phyloP scores from a whole-genome alignment of 441 rosid genomes.

The Corymbia calophylla region DNA sequence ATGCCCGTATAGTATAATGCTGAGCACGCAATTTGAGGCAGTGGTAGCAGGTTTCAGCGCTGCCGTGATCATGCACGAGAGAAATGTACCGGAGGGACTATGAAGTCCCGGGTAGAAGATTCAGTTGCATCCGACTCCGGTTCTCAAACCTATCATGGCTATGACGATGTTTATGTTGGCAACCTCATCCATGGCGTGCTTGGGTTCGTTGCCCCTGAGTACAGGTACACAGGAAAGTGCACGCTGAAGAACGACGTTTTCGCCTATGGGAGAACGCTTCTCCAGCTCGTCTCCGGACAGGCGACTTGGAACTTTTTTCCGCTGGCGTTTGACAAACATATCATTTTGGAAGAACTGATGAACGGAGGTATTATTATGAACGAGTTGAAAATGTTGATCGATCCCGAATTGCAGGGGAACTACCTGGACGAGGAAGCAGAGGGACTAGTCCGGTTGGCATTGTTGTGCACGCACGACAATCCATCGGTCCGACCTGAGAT shows the following conservation, averaged over 20 bases:
- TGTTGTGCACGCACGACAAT: background rate
- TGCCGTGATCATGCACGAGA: background rate
- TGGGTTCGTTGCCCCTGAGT: background rate
- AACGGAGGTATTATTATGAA: background rate
- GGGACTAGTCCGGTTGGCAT: background rate
- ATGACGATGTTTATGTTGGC: background rate
- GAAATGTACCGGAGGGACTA: background rate
- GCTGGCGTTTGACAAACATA: background rate
- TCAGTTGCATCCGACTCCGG: background rate
- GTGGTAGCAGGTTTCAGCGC: rapidly evolving
- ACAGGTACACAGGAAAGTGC: background rate
- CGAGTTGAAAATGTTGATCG: background rate
- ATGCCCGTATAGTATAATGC: background rate
- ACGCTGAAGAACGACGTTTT: background rate
- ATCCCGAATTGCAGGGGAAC: background rate
- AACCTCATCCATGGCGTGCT: background rate
- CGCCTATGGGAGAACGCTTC: background rate
- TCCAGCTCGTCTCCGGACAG: background rate
- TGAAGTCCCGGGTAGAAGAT: background rate
- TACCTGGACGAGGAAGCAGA: background rate
- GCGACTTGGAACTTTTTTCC: background rate
- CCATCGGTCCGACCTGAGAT: background rate
- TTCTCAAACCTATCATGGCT: background rate
- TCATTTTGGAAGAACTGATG: background rate
- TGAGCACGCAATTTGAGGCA: background rate